Percentiles rank a stretch among this genome's conserved stretches.
phyloP scores from a whole-genome alignment of 1,284 basidiomycete species.

The Boletellus deceptivus region DNA sequence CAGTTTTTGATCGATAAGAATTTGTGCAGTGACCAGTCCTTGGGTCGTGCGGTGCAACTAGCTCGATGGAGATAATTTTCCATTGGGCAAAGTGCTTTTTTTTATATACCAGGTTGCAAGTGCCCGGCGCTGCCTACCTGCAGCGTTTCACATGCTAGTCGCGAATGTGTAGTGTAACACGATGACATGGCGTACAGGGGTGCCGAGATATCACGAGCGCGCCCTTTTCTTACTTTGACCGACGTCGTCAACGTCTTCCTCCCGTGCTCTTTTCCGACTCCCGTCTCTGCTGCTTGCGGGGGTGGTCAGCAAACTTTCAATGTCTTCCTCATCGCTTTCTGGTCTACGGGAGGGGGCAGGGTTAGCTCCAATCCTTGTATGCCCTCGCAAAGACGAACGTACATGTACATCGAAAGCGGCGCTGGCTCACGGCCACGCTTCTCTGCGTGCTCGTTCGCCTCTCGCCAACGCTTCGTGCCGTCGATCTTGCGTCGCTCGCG shows the following conservation, averaged over 20 bases:
- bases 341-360: slow-evolving; percentile 9
- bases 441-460: slow-evolving; percentile 15
- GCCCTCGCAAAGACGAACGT: slow-evolving; percentile 8
- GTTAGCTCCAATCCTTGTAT: slow-evolving; percentile 1
- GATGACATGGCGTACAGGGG: slow-evolving; percentile 2
- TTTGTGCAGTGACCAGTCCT: background rate
- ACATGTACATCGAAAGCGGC: slow-evolving; percentile 24
- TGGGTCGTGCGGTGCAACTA: slow-evolving; percentile 55
- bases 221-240: slow-evolving; percentile 15
- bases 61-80: slow-evolving; percentile 46
- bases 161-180: background rate
- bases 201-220: slow-evolving; percentile 12
- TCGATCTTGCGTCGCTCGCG: slow-evolving; percentile 27
- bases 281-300: slow-evolving; percentile 19
- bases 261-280: slow-evolving; percentile 17
- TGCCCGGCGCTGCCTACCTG: background rate
- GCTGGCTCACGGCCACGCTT: slow-evolving; percentile 10
- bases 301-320: slow-evolving; percentile 28
- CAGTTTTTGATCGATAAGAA: slow-evolving; percentile 1
- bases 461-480: slow-evolving; percentile 21
- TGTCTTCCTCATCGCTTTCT: slow-evolving; percentile 25
- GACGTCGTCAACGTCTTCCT: background rate
- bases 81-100: background rate
- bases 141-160: slow-evolving; percentile 30
- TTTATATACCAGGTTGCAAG: background rate